Evolutionary conservation across 2,329 filamentous ascomycete genomes (phyloP).

Genomic region (Neodidymelliopsis sp.): DNA sequence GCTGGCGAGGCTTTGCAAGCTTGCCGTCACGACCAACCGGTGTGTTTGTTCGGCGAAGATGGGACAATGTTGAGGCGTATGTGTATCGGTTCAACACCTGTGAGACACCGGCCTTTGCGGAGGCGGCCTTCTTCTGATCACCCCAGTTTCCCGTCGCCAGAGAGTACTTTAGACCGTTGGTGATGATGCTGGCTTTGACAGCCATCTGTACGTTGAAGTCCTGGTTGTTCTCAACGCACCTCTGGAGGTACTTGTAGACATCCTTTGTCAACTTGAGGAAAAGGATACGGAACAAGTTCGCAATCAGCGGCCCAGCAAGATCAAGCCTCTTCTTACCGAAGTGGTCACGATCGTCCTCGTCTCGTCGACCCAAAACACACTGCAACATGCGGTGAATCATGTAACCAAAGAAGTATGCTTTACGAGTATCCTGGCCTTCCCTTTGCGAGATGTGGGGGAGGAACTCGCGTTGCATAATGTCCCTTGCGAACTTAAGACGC

Average conservation of each 20-base stretch:
- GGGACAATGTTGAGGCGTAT: slow-evolving; percentile 93
- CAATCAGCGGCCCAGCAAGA: slow-evolving; percentile 89
- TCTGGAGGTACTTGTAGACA: slow-evolving; percentile 87
- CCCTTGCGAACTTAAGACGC: slow-evolving; percentile 89
- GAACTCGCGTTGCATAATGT: slow-evolving; percentile 96
- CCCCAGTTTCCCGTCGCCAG: slow-evolving; percentile 99
- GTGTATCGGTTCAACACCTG: slow-evolving; percentile 98
- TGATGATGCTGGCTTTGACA: slow-evolving; percentile 89
- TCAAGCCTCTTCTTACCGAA: slow-evolving; percentile 99
- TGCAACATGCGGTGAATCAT: slow-evolving; percentile 98
- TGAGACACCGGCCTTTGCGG: slow-evolving; percentile 93
- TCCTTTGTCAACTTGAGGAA: slow-evolving; percentile 92
- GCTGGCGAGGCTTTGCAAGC: slow-evolving; percentile 94
- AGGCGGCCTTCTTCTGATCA: slow-evolving; percentile 97
- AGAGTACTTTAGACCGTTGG: slow-evolving; percentile 94
- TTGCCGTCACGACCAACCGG: slow-evolving; percentile 98
- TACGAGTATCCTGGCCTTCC: slow-evolving; percentile 92
- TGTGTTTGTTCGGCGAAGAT: slow-evolving; percentile 96
- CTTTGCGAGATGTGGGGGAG: slow-evolving; percentile 95
- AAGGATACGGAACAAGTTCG: slow-evolving; percentile 93
- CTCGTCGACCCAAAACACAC: slow-evolving; percentile 88
- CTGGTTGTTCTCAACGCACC: slow-evolving; percentile 86
- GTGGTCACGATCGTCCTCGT: slow-evolving; percentile 97
- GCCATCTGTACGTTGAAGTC: slow-evolving; percentile 92
- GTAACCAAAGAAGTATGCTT: slow-evolving; percentile 98